Evolutionary conservation across 768 basidiomycete species (phyloP).

Genomic region (Pleurotus salmoneostramineus): DNA sequence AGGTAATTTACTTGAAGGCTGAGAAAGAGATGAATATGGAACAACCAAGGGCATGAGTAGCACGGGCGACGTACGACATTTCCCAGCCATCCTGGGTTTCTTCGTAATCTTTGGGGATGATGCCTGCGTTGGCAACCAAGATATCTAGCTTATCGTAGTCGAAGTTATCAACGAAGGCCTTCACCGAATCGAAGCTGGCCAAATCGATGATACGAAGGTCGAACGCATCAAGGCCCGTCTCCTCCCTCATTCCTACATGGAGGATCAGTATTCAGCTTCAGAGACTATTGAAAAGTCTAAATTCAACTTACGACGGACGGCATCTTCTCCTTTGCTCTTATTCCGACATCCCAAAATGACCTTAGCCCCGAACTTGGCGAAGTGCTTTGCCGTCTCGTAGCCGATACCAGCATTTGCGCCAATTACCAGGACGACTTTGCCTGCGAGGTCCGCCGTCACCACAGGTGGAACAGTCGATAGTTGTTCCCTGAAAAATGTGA

Average conservation of each 20-base stretch:
- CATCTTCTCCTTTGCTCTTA: conserved; percentile 28
- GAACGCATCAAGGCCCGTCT: conserved; percentile 27
- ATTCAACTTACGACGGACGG: conserved; percentile 28
- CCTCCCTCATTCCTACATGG: conserved; percentile 21
- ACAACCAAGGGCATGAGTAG: not conserved
- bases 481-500: not conserved
- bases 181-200: conserved; percentile 34
- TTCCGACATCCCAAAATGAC: conserved; percentile 37
- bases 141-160: conserved; percentile 35
- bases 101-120: conserved; percentile 12
- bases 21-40: not conserved
- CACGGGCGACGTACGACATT: conserved; percentile 24
- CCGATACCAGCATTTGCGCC: conserved; percentile 48
- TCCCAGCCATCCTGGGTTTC: conserved; percentile 45
- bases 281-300: not conserved
- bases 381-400: conserved; percentile 41
- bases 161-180: conserved; percentile 30
- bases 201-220: conserved; percentile 41
- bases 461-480: not conserved
- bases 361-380: conserved; percentile 38
- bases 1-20: conserved; percentile 50
- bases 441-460: not conserved
- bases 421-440: not conserved
- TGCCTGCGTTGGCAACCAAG: conserved; percentile 40
- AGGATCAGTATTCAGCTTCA: conserved; percentile 1